These are phyloP conservation scores for Phymatotrichopsis omnivora DNA, from an alignment of 2,329 filamentous ascomycete species.

Conservation along the genomic window DNA sequence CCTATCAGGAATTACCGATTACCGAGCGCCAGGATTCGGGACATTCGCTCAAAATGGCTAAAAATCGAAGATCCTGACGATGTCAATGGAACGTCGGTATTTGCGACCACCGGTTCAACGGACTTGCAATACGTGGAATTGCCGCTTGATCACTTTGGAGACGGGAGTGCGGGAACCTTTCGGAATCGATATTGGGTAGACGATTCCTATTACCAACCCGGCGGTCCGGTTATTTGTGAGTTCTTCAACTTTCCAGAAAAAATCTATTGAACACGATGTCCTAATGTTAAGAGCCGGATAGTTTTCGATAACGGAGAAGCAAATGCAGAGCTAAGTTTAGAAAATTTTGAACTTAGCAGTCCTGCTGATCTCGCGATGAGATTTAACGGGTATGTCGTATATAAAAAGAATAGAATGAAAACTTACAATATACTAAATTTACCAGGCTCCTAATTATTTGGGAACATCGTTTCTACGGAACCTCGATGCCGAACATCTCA, in stretches of 20 bases:
- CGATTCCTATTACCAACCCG: conserved; percentile 27
- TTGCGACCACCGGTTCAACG: too few species aligned
- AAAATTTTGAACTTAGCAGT: conserved; percentile 20
- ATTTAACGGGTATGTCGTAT: conserved; percentile 23
- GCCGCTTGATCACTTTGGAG: conserved; percentile 28
- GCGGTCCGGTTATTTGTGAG: conserved; percentile 30
- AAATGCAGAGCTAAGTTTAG: conserved; percentile 14
- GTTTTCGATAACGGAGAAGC: conserved; percentile 30
- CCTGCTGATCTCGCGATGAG: conserved; percentile 24
- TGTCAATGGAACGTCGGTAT: too few species aligned
- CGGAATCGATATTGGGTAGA: conserved; percentile 30
- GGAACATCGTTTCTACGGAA: conserved; percentile 36
- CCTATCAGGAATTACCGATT: too few species aligned
- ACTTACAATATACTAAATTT: conserved; percentile 1
- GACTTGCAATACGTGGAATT: conserved; percentile 22
- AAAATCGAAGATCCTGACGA: too few species aligned
- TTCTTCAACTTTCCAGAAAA: conserved; percentile 7
- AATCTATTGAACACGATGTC: too few species aligned
- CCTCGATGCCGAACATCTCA: conserved; percentile 31
- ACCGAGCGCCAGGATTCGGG: too few species aligned
- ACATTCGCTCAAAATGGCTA: too few species aligned
- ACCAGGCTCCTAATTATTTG: conserved; percentile 27
- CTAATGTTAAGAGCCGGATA: too few species aligned
- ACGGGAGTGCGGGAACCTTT: conserved; percentile 20
- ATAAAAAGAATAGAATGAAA: not conserved